Evolutionary conservation across 78 protist species (phyloP).

Genomic region (Paulinella micropora): DNA sequence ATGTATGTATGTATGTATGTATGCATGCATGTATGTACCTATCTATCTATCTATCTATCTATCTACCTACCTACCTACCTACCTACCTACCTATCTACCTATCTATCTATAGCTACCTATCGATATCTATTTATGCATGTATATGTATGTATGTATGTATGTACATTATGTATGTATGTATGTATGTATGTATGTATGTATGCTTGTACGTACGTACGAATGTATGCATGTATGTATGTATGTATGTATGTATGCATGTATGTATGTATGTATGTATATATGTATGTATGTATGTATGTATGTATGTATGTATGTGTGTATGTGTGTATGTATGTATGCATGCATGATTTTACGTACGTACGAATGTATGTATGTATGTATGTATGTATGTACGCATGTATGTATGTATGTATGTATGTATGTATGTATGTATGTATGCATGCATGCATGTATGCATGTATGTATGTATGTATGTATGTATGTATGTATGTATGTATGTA

Average conservation of each 20-base stretch:
- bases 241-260: background rate
- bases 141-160: background rate
- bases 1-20: background rate
- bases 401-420: background rate
- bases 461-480: background rate
- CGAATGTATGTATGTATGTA: background rate
- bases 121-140: background rate
- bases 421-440: background rate
- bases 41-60: background rate
- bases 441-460: background rate
- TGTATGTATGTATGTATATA: background rate
- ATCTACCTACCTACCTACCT: background rate
- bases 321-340: background rate
- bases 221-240: background rate
- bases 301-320: background rate
- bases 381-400: background rate
- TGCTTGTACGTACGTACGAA: background rate
- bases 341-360: too few relatives aligned
- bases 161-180: background rate
- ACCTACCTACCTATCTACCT: background rate
- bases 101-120: background rate
- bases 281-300: background rate
- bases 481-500: background rate
- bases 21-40: background rate
- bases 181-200: background rate